Base-by-base conservation (phyloP, 148 eudicot species). In the Arctostaphylos glauca region DNA sequence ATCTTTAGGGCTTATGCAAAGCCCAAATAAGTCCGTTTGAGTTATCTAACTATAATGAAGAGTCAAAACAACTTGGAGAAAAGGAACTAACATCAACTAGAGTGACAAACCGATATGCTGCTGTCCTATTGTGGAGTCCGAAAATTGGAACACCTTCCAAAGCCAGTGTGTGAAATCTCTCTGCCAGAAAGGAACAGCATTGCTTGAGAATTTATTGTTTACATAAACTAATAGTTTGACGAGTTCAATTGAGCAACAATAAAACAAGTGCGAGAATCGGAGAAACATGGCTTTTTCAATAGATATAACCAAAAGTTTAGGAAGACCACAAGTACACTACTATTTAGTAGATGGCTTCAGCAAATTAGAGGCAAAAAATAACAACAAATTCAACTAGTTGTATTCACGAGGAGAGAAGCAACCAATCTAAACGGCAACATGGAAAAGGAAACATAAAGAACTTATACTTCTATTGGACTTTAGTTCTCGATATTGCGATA, bases 61-160 rank as follows among this genome's bases (percentile, higher is more conserved):
- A 49, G 56, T 64, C 53, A 60, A 60, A 46, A 67, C 56, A 81
- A 53, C 38, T 82, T 49, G 79, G 77, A 81, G 85, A 85, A 60
- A 81, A 14, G 77, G 83, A 74, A 92, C 96, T 78, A 70, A 96
- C 98, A 91, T 96, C 98, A 86, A 96, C 91, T 79, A 96, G 86
- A 56, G 96, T 96, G 87, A 96, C 98, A 85, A 96, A 96, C 59
- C 98, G 98, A 80, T 94, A 96, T 56, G 98, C 98, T 81, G 98
- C 95, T 62, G 98, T 89, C 86, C 94, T 90, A 60, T 96, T 96
- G 73, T 92, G 91, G 79, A 87, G 90, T 82, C 94, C 96, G 41
- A 96, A 93, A 64, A 91, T 90, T 18, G 98, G 98, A 56, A 94
- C 91, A 74, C 93, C 98, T 44, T 96, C 98, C 84, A 96, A 46